A percentile compares a stretch with the other conserved stretches of the same genome.
Conservation (phyloP, 495 filamentous ascomycete genomes). For the Penicillium subrubescens region DNA sequence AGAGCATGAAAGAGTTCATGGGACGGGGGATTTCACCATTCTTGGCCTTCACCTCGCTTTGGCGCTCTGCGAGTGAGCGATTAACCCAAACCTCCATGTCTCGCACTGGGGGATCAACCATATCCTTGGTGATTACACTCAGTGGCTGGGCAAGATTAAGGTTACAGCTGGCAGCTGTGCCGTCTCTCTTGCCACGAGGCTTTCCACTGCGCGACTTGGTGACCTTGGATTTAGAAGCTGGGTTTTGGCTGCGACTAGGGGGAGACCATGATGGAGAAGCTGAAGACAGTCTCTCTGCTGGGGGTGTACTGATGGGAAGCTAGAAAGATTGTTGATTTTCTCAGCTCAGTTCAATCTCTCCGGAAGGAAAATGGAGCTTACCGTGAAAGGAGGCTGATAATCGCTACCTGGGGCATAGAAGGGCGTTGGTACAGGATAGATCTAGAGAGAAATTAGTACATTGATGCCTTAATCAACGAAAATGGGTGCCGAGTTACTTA, state of each 20-base stretch:
- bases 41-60: constrained; percentile 70
- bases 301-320: constrained; percentile 1
- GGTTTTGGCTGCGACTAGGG: neutral
- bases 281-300: neutral
- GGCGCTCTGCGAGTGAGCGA: constrained; percentile 64
- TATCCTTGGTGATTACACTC: constrained; percentile 73
- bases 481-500: neutral
- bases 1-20: constrained; percentile 99
- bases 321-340: neutral
- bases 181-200: constrained; percentile 2
- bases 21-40: constrained; percentile 80
- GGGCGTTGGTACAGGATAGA: neutral
- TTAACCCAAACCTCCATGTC: constrained; percentile 86
- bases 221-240: constrained; percentile 11
- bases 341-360: neutral
- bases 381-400: neutral
- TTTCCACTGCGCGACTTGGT: neutral
- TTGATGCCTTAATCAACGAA: neutral
- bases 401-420: neutral
- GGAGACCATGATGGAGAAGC: constrained; percentile 9
- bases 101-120: constrained; percentile 63
- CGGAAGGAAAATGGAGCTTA: neutral
- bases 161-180: neutral
- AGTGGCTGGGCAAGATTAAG: constrained; percentile 55
- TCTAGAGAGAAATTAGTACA: neutral